Evolutionary conservation across 805 yeast species (phyloP), one percentile per base, ranked within the genome.

Genomic region (Candida rishiriensis): DNA sequence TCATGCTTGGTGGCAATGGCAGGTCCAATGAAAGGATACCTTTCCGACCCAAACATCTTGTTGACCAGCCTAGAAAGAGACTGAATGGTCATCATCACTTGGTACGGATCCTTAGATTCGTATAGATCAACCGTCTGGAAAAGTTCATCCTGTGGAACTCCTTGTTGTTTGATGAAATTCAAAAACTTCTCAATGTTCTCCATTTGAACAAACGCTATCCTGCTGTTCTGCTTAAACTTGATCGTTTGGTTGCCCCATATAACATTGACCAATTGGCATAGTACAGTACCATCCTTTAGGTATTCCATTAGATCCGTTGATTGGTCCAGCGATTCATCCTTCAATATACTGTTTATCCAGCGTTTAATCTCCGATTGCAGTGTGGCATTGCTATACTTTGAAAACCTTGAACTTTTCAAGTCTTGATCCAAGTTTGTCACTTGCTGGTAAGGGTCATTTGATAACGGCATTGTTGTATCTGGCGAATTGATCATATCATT

Each of bases 161-260:
- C 91, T 41, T 80, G 69, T 4, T 59, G 42, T 50, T 81, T 76
- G 40, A 88, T 80, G 43, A 82, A 78, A 6, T 71, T 65, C 33
- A 88, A 65, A 56, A 88, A 88, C 50, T 78, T 77, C 40, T 88
- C 79, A 30, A 88, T 86, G 56, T 87, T 87, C 57, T 88, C 96
- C 96, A 88, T 88, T 64, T 82, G 78, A 13, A 81, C 76, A 60
- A 87, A 88, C 2, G 95, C 91, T 83, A 86, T 80, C 41, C 71
- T 69, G 10, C 88, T 78, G 31, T 29, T 30, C 40, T 70, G 71
- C 58, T 83, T 86, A 59, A 63, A 81, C 49, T 72, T 76, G 3
- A 70, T 59, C 2, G 68, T 61, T 10, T 49, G 43, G 1, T 68
- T 63, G 6, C 70, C 69, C 57, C 59, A 62, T 14, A 78, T 68